phyloP scores from a whole-genome alignment of 305 asterid genomes.

The Fraxinus albicans region DNA sequence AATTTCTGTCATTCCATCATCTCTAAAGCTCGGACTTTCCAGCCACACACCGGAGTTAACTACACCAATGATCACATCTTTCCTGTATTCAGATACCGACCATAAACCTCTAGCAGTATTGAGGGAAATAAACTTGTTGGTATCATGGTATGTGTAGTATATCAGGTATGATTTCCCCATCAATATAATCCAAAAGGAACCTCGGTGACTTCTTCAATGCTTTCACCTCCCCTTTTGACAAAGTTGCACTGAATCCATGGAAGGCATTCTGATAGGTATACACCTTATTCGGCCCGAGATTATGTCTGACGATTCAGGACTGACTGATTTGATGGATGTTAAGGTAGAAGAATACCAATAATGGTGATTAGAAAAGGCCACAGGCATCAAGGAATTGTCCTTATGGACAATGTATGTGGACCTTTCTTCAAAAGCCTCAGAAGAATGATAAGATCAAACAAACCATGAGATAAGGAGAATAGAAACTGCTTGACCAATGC shows the following conservation, averaged over 20 bases:
- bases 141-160: conserved; percentile 34
- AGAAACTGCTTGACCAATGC: conserved; percentile 3
- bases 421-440: conserved; percentile 22
- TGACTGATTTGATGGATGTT: conserved; percentile 23
- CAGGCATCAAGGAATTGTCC: conserved; percentile 51
- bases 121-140: conserved; percentile 28
- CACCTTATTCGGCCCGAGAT: conserved; percentile 17
- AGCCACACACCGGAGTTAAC: conserved; percentile 44
- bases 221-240: conserved; percentile 34
- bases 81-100: conserved; percentile 30
- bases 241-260: conserved; percentile 43
- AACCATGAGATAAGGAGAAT: conserved; percentile 24
- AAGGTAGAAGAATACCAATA: conserved; percentile 44
- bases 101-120: conserved; percentile 33
- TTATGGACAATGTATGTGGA: conserved; percentile 43
- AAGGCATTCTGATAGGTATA: conserved; percentile 46
- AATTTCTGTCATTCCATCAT: conserved; percentile 25
- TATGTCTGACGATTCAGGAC: neutral
- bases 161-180: conserved; percentile 24
- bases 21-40: conserved; percentile 35
- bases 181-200: conserved; percentile 39
- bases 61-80: conserved; percentile 35
- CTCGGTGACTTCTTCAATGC: conserved; percentile 31
- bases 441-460: neutral
- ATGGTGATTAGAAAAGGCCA: conserved; percentile 38